These are phyloP conservation scores for Ustulina deusta DNA, from an alignment of 2,329 filamentous ascomycete genomes.

Conservation along the genomic window DNA sequence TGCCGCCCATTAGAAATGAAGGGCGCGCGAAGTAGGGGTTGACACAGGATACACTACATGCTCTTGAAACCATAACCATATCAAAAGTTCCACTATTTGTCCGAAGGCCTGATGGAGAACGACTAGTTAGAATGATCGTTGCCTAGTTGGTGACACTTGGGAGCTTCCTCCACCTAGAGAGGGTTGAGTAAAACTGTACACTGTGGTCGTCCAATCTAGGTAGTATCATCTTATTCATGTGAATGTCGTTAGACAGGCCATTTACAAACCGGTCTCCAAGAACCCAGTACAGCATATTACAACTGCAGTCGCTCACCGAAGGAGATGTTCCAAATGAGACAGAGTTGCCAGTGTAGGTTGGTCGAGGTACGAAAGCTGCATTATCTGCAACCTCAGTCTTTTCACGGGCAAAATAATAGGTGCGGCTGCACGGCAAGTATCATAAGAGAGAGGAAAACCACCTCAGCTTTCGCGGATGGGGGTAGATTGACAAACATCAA, in stretches of 20 bases:
- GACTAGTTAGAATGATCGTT: background rate
- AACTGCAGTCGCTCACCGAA: too few relatives aligned
- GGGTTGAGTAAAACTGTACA: background rate
- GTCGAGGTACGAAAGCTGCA: background rate
- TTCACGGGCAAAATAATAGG: background rate
- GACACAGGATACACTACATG: background rate
- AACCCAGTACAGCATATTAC: too few relatives aligned
- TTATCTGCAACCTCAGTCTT: background rate
- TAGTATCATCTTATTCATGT: background rate
- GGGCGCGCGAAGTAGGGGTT: background rate
- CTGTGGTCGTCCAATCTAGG: background rate
- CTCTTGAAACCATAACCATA: background rate
- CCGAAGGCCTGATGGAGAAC: background rate
- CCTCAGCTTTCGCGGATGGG: background rate
- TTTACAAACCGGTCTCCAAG: background rate
- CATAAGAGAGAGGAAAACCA: background rate
- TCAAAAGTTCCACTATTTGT: background rate
- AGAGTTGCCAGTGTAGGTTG: background rate
- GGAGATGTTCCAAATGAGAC: background rate
- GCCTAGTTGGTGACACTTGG: background rate
- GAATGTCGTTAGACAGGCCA: background rate
- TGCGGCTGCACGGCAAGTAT: background rate
- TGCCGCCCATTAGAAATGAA: background rate
- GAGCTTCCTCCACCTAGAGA: background rate
- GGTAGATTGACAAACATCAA: background rate